A percentile compares a stretch with the other conserved stretches of the same genome.
Conservation (phyloP, 176 grass and related monocot genomes). For the Thinopyrum elongatum region DNA sequence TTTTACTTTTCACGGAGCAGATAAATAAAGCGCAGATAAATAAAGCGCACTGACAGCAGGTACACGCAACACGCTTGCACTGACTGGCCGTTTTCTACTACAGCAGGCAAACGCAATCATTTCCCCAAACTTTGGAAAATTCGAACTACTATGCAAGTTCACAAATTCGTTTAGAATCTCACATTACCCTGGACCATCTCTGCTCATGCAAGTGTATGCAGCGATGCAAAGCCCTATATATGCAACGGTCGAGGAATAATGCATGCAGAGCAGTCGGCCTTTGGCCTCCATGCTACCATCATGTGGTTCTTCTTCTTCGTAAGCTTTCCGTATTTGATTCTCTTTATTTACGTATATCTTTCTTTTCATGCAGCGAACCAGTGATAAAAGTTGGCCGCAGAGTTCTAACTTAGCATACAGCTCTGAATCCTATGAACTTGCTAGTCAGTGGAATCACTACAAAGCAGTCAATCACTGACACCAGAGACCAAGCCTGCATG, state of each 20-base stretch:
- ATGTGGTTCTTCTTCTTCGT: background rate
- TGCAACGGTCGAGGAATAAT: background rate
- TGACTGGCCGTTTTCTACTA: slow-evolving; percentile 15
- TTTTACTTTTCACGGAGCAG: slow-evolving; percentile 9
- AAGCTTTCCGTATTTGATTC: slow-evolving; percentile 1
- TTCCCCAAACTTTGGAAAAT: background rate
- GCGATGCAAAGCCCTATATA: background rate
- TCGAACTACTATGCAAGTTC: too few relatives aligned
- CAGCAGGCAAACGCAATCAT: slow-evolving; percentile 19
- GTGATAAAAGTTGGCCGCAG: background rate
- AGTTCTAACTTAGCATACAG: background rate
- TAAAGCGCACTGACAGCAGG: background rate
- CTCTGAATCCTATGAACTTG: background rate
- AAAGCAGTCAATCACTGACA: background rate
- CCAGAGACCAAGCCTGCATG: too few relatives aligned
- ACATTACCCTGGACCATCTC: slow-evolving; percentile 33
- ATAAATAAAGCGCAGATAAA: slow-evolving; percentile 5
- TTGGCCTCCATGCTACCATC: slow-evolving; percentile 22
- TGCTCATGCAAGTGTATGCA: slow-evolving; percentile 15
- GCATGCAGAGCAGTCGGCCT: background rate
- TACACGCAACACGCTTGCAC: slow-evolving; percentile 10
- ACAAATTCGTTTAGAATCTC: background rate
- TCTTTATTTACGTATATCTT: background rate
- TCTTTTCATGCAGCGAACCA: background rate
- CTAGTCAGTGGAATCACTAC: background rate